Evolutionary conservation across 164 flowering plant species (phyloP).

Genomic region (Berberis thunbergii): DNA sequence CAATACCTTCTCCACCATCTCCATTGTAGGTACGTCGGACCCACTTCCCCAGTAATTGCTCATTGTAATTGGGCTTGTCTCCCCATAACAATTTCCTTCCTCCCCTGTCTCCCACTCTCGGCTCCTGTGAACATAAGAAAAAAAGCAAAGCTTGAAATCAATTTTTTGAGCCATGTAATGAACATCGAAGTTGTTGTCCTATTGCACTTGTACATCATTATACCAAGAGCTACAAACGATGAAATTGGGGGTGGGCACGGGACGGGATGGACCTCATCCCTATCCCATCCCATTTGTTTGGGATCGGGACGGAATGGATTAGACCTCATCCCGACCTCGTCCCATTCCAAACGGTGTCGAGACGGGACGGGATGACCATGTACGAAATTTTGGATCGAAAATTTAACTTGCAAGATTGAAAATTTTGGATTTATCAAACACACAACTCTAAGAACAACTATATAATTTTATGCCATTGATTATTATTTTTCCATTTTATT

Average conservation of each 20-base stretch:
- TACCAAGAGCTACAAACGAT: neutral
- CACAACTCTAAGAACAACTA: too few species aligned
- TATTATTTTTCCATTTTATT: too few species aligned
- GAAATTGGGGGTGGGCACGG: neutral
- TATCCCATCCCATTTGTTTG: too few species aligned
- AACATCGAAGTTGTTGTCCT: neutral
- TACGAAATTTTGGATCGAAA: too few species aligned
- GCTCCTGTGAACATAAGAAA: conserved; percentile 41
- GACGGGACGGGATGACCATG: too few species aligned
- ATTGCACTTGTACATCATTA: neutral
- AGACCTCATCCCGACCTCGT: too few species aligned
- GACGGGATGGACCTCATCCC: too few species aligned
- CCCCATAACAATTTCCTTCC: conserved; percentile 80
- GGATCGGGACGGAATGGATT: too few species aligned
- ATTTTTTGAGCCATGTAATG: neutral
- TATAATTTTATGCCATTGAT: too few species aligned
- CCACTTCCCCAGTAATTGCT: conserved; percentile 85
- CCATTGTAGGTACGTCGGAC: conserved; percentile 79
- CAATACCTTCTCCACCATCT: conserved; percentile 55
- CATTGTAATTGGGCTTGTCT: conserved; percentile 47
- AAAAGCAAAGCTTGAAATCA: neutral
- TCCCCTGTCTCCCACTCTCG: conserved; percentile 70
- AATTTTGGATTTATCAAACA: too few species aligned
- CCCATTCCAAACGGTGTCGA: too few species aligned
- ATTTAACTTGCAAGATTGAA: too few species aligned